Percentiles rank a stretch among this genome's conserved stretches.
phyloP scores from a whole-genome alignment of 306 rosid genomes.

The Alnus rubra region DNA sequence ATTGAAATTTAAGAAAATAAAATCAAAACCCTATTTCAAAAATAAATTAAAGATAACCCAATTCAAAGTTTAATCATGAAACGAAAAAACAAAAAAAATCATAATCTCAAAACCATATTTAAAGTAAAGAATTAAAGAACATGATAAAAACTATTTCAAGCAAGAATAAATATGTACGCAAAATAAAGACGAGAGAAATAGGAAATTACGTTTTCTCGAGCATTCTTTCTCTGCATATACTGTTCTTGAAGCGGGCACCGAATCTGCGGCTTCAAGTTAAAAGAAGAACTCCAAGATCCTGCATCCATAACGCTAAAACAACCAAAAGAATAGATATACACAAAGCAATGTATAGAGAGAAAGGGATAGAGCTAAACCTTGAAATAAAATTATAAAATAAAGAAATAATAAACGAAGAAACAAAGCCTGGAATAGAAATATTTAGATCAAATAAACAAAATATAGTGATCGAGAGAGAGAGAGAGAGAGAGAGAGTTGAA shows the following conservation, averaged over 20 bases:
- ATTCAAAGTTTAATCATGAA: neutral
- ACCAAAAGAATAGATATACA: neutral
- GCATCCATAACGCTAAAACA: slow-evolving; percentile 31
- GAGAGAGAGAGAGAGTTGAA: too few relatives aligned
- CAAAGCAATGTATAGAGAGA: neutral
- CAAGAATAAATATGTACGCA: neutral
- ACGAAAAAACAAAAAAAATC: neutral
- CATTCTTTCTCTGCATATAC: slow-evolving; percentile 19
- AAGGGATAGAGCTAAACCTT: neutral
- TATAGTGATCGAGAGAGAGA: neutral
- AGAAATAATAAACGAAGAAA: neutral
- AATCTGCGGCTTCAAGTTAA: slow-evolving; percentile 20
- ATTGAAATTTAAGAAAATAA: neutral
- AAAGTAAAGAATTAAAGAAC: neutral
- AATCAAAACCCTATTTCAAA: neutral
- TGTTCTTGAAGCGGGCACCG: slow-evolving; percentile 37
- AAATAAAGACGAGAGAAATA: neutral
- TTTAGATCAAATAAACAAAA: neutral
- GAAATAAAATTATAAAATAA: neutral
- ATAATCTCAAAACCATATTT: too few relatives aligned
- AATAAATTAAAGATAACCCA: neutral
- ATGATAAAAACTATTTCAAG: too few relatives aligned
- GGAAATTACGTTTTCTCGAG: slow-evolving; percentile 38
- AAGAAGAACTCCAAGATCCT: slow-evolving; percentile 28
- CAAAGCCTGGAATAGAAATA: neutral